phyloP scores from a whole-genome alignment of 176 grass and related monocot genomes.

The Musa beccarii region DNA sequence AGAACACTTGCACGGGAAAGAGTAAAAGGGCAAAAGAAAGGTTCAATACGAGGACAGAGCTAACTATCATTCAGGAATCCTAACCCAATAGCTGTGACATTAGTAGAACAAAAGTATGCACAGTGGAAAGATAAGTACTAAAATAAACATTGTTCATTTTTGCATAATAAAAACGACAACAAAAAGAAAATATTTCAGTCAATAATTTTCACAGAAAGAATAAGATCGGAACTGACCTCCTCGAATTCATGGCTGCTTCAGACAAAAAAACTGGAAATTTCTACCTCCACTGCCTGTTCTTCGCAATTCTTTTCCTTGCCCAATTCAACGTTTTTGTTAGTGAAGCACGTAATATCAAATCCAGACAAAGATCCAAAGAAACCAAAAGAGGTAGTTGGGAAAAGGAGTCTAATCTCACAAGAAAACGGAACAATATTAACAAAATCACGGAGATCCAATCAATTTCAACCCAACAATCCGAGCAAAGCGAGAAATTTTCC shows the following conservation, averaged over 20 bases:
- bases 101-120: too few species aligned
- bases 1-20: too few species aligned
- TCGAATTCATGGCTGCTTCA: conserved; percentile 42
- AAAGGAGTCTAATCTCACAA: background rate
- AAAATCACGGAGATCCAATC: background rate
- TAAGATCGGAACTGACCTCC: conserved; percentile 31
- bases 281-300: background rate
- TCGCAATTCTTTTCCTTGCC: background rate
- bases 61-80: too few species aligned
- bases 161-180: background rate
- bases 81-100: too few species aligned
- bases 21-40: too few species aligned
- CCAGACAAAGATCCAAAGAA: background rate
- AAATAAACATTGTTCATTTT: background rate
- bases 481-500: background rate
- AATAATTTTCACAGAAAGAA: too few species aligned
- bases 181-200: too few species aligned
- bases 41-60: too few species aligned
- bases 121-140: too few species aligned
- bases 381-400: background rate
- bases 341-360: background rate
- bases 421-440: too few species aligned
- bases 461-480: background rate
- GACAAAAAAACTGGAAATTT: background rate
- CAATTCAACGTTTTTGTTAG: background rate